Evolutionary conservation across 2,329 filamentous ascomycete species (phyloP).

Genomic region (Botrytis medusae): DNA sequence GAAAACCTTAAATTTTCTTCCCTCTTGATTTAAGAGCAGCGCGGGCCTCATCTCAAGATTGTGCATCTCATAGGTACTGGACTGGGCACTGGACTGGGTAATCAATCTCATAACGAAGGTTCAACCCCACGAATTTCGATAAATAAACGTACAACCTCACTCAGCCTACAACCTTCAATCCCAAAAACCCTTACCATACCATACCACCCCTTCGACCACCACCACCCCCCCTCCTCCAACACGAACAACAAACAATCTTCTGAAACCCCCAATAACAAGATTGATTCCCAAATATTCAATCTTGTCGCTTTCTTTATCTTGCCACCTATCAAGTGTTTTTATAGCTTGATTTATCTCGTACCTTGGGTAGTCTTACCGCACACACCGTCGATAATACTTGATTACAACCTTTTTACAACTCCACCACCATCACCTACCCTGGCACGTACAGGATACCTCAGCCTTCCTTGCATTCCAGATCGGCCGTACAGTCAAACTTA

Average conservation of each 20-base stretch:
- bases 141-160: conserved; percentile 19
- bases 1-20: conserved; percentile 2
- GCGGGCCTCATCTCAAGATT: conserved; percentile 4
- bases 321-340: background rate
- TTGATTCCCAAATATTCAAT: conserved; percentile 8
- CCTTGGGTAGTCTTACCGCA: conserved; percentile 2
- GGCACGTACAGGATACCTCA: conserved; percentile 30
- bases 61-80: conserved; percentile 4
- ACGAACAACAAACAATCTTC: background rate
- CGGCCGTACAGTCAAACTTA: conserved; percentile 22
- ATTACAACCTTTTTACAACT: conserved; percentile 14
- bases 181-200: background rate
- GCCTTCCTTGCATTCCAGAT: conserved; percentile 30
- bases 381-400: conserved; percentile 23
- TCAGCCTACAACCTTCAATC: conserved; percentile 6
- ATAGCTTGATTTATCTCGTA: conserved; percentile 1
- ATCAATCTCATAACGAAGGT: conserved; percentile 9
- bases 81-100: background rate
- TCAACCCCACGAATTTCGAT: conserved; percentile 18
- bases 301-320: conserved; percentile 11
- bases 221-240: background rate
- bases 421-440: conserved; percentile 27
- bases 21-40: background rate
- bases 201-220: background rate
- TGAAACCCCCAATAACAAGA: background rate